Conservation (phyloP, 257 asterid species). For the Scutellaria baicalensis region DNA sequence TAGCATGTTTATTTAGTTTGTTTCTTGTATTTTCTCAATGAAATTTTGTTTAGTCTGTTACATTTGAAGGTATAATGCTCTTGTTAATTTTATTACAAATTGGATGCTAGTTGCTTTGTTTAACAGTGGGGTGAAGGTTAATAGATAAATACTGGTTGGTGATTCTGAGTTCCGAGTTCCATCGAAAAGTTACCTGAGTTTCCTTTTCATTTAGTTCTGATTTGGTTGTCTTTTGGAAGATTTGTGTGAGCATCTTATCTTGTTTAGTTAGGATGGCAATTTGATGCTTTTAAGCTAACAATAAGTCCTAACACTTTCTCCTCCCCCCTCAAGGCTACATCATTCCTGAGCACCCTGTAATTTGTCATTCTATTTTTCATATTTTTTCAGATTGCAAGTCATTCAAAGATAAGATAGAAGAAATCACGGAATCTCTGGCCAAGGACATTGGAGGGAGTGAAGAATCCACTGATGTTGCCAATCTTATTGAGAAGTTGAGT, state of each 20-base stretch:
- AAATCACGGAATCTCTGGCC: conserved; percentile 56
- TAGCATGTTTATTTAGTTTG: neutral
- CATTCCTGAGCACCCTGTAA: neutral
- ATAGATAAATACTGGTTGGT: neutral
- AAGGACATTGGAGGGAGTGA: conserved; percentile 31
- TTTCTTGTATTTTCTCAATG: neutral
- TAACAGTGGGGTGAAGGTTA: neutral
- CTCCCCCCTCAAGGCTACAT: neutral
- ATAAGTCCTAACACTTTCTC: neutral
- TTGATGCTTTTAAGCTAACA: neutral
- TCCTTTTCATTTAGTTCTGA: neutral
- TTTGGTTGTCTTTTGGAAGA: neutral
- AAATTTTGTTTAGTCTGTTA: neutral
- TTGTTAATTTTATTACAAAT: neutral
- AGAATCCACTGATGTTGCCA: conserved; percentile 52
- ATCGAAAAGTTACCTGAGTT: neutral
- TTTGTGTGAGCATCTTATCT: neutral
- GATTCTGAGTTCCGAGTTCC: neutral
- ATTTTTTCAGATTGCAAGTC: conserved; percentile 60
- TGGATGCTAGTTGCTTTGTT: neutral
- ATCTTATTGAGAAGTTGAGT: conserved; percentile 53
- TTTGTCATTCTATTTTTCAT: neutral
- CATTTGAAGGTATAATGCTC: neutral
- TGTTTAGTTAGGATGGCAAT: neutral
- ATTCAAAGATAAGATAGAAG: conserved; percentile 65